Evolutionary conservation across 352 stramenopile genomes (phyloP), one percentile per base, ranked within the genome.

Genomic region (Pythium folliculosum): DNA sequence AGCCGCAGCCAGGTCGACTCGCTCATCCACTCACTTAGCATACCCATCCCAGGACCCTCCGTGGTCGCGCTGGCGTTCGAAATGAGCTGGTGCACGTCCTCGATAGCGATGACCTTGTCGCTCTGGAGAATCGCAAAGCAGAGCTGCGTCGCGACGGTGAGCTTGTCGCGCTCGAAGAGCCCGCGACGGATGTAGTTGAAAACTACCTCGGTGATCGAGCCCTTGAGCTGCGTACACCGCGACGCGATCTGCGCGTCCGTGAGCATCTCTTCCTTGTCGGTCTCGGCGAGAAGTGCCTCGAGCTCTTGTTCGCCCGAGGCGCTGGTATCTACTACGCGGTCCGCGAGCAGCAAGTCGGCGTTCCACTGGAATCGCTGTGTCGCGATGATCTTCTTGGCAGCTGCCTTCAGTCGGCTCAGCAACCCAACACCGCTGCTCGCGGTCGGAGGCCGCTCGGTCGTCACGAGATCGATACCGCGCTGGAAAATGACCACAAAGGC

Each of bases 401-500:
- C 88, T n/a, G 84, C 84, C 48, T 94, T 94, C 43, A 96, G 77
- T 7, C 86, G 76, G 44, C 75, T 70, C 9, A 92, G 67, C 8
- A 90, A 66, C 1, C 77, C 80, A 40, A 81, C 76, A 14, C 69
- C 65, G 17, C 51, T 64, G n/a, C 59, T 68, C 2, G 40, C 65
- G 22, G 21, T 83, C 47, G 56, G 63, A 43, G 40, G 38, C 16
- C 82, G 86, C 14, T 86, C 75, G 0, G 55, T 63, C 2, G 83
- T 80, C 19, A 97, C 91, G 9, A 94, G 55, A 60, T 98, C 94
- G 38, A 99, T 98, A 50, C 91, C 96, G 23, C 96, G 91, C 60
- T 98, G 93, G 67, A 98, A 97, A 63, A 98, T 97, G 21, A 95
- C 89, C 12, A 97, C 95, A 70, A 98, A 99, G 5, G 95, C 92